phyloP scores from a whole-genome alignment of 352 stramenopile genomes.

The Discostella stelligera region DNA sequence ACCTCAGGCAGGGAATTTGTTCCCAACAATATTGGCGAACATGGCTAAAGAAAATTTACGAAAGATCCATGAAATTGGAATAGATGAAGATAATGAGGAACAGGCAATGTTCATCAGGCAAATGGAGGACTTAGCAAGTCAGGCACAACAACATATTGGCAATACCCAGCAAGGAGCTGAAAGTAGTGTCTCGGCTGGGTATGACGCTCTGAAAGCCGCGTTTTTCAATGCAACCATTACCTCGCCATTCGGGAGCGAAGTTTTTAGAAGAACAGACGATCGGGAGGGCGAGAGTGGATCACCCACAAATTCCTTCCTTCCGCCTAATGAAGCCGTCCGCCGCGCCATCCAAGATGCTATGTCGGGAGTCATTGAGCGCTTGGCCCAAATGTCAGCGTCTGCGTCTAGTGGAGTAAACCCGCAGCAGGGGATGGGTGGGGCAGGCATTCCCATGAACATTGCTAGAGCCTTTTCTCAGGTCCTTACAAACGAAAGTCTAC shows the following conservation, averaged over 20 bases:
- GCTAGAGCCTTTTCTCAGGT: constrained; percentile 78
- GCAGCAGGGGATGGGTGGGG: constrained; percentile 11
- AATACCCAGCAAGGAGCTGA: constrained; percentile 12
- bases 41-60: constrained; percentile 63
- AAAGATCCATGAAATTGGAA: constrained; percentile 44
- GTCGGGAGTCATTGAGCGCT: constrained; percentile 67
- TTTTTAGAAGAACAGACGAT: constrained; percentile 39
- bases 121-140: constrained; percentile 52
- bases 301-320: constrained; percentile 24
- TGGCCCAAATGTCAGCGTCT: constrained; percentile 60
- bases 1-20: constrained; percentile 80
- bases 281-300: constrained; percentile 37
- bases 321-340: constrained; percentile 65
- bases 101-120: constrained; percentile 52
- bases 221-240: constrained; percentile 59
- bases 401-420: constrained; percentile 7
- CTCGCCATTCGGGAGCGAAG: constrained; percentile 45
- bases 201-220: constrained; percentile 25
- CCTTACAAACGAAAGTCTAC: constrained; percentile 71
- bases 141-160: constrained; percentile 21
- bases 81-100: constrained; percentile 52
- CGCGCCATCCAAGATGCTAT: constrained; percentile 75
- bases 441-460: constrained; percentile 50
- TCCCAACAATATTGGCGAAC: constrained; percentile 77
- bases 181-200: neutral